Evolutionary conservation across 169 alveolate genomes (phyloP), one percentile per base, ranked within the genome.

Genomic region (Besnoitia besnoiti): DNA sequence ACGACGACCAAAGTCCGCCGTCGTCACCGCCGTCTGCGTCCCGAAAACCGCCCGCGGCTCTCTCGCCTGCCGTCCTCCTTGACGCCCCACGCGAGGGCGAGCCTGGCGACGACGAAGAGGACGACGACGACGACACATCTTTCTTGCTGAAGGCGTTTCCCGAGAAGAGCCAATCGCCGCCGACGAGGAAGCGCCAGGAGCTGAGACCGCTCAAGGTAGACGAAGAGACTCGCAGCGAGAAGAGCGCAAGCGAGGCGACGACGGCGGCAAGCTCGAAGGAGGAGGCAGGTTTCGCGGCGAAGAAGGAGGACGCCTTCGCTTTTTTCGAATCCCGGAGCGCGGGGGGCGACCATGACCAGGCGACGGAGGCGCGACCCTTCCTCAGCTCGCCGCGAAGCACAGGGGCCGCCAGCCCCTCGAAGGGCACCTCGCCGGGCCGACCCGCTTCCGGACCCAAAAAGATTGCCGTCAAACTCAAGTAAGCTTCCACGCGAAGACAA

Each of bases 401-500:
- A n/a, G 67, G 67, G 12, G 27, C 27, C 67, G 67, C 67, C 67
- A 55, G 67, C 67, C 67, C 67, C 30, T 8, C 55, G 55, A 55
- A 55, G 30, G 67, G 24, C 33, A 55, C 67, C 67, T 55, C 67
- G 1, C 67, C 67, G 30, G 24, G 33, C 30, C 67, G 67, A 16
- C 46, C 46, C 1, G 47, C n/a, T 30, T 24, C 82, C 1, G 82
- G 82, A 73, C 82, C 82, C 47, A 73, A 73, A 37, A n/a, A 37
- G 39, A 73, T 73, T 19, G 82, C 82, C 0, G 82, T 73, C 47
- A 73, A 73, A n/a, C 82, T 73, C 46, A 73, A 73, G 82, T 73
- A 42, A 73, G 82, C 8, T 7, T 19, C 39, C 5, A 73, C 12
- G 47, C 12, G 24, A 2, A 10, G 39, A 73, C 39, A 62, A 30